phyloP scores from a whole-genome alignment of 192 early-diverging fungal genomes.

The Mortierella hygrophila region DNA sequence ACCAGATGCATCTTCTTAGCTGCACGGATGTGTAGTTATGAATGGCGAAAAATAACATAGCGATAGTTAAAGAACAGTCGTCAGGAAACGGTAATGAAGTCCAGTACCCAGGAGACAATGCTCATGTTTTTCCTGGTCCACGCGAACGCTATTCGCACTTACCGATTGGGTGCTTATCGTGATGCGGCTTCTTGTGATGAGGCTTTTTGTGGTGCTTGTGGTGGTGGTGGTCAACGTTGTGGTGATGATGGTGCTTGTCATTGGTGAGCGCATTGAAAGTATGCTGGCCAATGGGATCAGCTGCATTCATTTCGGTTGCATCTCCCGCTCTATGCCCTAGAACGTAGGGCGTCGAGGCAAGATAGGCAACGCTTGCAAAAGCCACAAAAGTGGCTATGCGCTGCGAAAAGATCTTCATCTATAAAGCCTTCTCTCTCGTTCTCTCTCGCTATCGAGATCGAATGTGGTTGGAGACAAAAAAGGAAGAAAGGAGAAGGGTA shows the following conservation, averaged over 20 bases:
- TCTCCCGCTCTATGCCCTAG: neutral
- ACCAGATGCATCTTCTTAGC: conserved; percentile 6
- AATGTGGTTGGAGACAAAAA: too few species aligned
- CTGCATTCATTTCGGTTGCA: too few species aligned
- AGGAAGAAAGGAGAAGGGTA: neutral
- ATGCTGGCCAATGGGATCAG: neutral
- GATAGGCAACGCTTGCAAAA: conserved; percentile 11
- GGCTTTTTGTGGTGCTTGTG: neutral
- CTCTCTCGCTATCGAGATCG: too few species aligned
- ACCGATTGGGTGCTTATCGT: neutral
- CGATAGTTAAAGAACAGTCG: neutral
- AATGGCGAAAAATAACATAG: neutral
- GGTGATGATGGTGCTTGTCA: conserved; percentile 1
- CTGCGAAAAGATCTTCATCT: conserved; percentile 15
- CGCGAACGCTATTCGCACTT: neutral
- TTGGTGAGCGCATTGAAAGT: neutral
- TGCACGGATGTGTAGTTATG: neutral
- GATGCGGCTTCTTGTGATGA: conserved; percentile 11
- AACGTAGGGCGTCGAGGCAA: conserved; percentile 2
- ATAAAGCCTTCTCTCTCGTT: too few species aligned
- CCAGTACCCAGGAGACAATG: neutral
- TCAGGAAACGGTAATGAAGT: neutral
- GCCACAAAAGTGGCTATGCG: conserved; percentile 17
- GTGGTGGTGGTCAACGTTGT: neutral
- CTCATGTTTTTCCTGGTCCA: neutral